Percentiles rank a stretch among this genome's conserved stretches.
Conservation (phyloP, 805 yeast genomes). For the Sugiyamaella boreocaroliniensis region DNA sequence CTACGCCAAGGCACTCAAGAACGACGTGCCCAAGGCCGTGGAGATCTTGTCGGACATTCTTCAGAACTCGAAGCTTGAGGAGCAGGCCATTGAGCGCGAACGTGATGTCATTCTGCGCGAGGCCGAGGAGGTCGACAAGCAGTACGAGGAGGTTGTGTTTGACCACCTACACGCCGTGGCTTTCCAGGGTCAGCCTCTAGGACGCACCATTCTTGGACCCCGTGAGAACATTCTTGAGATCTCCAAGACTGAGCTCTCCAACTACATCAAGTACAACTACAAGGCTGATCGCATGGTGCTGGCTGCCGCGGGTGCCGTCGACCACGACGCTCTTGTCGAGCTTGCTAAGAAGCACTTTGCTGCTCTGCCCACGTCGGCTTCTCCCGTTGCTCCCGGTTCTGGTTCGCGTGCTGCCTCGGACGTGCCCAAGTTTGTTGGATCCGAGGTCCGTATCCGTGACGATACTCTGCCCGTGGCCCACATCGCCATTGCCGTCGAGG, state of each 20-base stretch:
- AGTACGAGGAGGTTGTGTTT: conserved; percentile 96
- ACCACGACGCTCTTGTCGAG: conserved; percentile 74
- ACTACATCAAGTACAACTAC: conserved; percentile 79
- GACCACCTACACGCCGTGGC: conserved; percentile 94
- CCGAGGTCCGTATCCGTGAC: conserved; percentile 80
- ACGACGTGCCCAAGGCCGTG: conserved; percentile 77
- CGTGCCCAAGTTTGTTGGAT: conserved; percentile 76
- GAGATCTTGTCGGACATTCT: conserved; percentile 86
- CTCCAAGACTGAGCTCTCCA: conserved; percentile 63
- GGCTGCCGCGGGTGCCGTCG: conserved; percentile 90
- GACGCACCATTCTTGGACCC: conserved; percentile 95
- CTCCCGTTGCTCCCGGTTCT: conserved; percentile 65
- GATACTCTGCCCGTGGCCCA: conserved; percentile 81
- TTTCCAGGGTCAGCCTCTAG: conserved; percentile 84
- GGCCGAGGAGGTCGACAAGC: conserved; percentile 95
- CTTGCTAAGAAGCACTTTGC: conserved; percentile 70
- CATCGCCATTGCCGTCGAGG: conserved; percentile 92
- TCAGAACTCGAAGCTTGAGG: conserved; percentile 77
- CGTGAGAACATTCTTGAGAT: conserved; percentile 79
- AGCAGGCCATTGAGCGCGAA: conserved; percentile 85
- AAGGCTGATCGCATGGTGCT: conserved; percentile 96
- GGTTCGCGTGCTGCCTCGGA: conserved; percentile 51
- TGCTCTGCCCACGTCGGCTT: conserved; percentile 39
- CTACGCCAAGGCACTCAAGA: conserved; percentile 79
- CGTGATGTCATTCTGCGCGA: conserved; percentile 95